Base-by-base conservation (phyloP, 371 early-diverging fungal species). In the Rhizopus arrhizus region DNA sequence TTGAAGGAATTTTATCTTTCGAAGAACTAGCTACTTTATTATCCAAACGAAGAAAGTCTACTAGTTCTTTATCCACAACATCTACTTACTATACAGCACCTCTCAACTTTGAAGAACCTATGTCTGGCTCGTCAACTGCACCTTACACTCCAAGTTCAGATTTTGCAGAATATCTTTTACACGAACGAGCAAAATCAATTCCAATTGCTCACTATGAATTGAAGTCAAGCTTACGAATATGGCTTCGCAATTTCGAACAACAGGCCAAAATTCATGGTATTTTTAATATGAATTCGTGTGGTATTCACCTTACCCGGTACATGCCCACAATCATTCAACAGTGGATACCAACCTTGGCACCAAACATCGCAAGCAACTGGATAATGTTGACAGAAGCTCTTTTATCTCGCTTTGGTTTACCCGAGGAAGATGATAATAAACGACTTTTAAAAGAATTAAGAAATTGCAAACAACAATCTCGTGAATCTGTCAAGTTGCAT, bases 401-500 rank as follows among this genome's bases (percentile, higher is more conserved):
- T 4, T 3, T 58, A 29, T 28, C 10, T 12, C 33, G 50, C 9
- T 58, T 58, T 41, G 58, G 58, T 28, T 4, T 58, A 7, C 36
- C 49, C 5, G 58, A 48, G 8, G 58, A 58, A 41, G 42, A 35
- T 2, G 58, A 58, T 13, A 58, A 58, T 46, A 7, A 32, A 36
- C 6, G 58, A 31, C 33, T 36, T 8, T 22, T 58, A 8, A 58
- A 31, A 32, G 41, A 58, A 13, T 12, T 58, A 2, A 58, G 35
- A 40, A 22, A 50, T 3, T 58, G 58, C 9, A 36, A 32, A 6
- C 35, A 58, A 15, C 3, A 4, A 9, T 41, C 50, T 40, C n/a
- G 38, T 38, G 58, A 58, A 48, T 50, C 58, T 7, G 36, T 58
- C 13, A 16, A 41, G 12, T 34, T 58, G n/a, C n/a, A n/a, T n/a